phyloP scores from a whole-genome alignment of 192 early-diverging fungal genomes.

The Entomortierella lignicola region DNA sequence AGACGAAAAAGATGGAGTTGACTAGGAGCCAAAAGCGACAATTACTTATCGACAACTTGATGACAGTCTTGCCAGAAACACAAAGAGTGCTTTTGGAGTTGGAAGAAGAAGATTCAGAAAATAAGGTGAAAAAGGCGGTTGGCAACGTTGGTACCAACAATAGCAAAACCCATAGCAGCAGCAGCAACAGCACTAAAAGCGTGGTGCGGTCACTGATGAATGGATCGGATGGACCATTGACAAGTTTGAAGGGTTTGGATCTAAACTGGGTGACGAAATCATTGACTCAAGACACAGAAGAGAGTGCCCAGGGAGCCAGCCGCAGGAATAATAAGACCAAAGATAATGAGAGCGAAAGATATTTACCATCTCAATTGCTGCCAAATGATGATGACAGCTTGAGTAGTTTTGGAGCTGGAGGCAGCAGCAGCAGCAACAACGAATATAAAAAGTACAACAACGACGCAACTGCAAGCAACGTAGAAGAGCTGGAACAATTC shows the following conservation, averaged over 20 bases:
- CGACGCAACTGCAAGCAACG: neutral
- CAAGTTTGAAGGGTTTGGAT: conserved; percentile 35
- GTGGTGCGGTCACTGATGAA: conserved; percentile 15
- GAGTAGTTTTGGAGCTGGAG: neutral
- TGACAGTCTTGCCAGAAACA: conserved; percentile 28
- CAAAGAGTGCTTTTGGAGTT: conserved; percentile 21
- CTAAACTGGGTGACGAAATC: conserved; percentile 24
- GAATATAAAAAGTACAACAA: neutral
- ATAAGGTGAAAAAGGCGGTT: neutral
- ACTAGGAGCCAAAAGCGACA: conserved; percentile 50
- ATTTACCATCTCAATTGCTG: conserved; percentile 6
- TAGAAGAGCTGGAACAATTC: neutral
- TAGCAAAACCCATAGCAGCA: neutral
- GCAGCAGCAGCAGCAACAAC: conserved; percentile 1
- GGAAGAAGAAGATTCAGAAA: conserved; percentile 12
- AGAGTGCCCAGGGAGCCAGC: neutral
- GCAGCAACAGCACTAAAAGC: neutral
- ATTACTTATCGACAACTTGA: conserved; percentile 30
- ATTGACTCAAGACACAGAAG: neutral
- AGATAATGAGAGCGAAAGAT: neutral
- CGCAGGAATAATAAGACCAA: neutral
- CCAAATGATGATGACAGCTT: neutral
- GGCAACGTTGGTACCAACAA: neutral
- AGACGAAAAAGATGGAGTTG: neutral
- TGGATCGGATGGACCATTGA: conserved; percentile 14